Conservation (phyloP, 1,139 yeast genomes). For the Zygoascus meyerae region DNA sequence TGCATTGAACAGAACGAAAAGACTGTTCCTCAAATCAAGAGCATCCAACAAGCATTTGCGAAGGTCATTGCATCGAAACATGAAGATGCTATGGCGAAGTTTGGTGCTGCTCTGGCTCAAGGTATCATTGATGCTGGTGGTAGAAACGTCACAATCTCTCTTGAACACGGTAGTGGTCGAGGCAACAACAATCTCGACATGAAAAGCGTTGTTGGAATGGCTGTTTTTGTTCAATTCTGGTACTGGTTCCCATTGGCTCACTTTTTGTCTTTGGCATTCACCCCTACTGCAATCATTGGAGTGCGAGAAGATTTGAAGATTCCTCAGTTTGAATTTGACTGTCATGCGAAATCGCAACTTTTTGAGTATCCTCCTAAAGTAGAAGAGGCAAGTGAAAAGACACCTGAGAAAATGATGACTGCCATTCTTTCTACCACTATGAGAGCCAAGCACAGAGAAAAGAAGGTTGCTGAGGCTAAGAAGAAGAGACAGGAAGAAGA, state of each 20-base stretch:
- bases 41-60: conserved; percentile 67
- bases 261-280: conserved; percentile 83
- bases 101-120: conserved; percentile 95
- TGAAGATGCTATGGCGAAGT: conserved; percentile 94
- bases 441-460: conserved; percentile 87
- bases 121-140: conserved; percentile 99
- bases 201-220: conserved; percentile 87
- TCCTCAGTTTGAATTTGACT: conserved; percentile 75
- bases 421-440: conserved; percentile 94
- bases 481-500: conserved; percentile 44
- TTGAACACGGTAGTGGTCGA: conserved; percentile 51
- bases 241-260: conserved; percentile 98
- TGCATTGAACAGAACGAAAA: conserved; percentile 90
- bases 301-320: conserved; percentile 79
- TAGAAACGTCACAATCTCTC: conserved; percentile 87
- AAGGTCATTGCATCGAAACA: conserved; percentile 78
- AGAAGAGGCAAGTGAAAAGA: conserved; percentile 74
- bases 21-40: conserved; percentile 71
- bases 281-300: conserved; percentile 89
- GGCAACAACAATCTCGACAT: conserved; percentile 63
- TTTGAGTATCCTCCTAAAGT: conserved; percentile 89
- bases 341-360: conserved; percentile 71
- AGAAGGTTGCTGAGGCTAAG: conserved; percentile 48
- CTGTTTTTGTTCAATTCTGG: conserved; percentile 92
- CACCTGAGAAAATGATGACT: conserved; percentile 83